phyloP scores from a whole-genome alignment of 2,329 filamentous ascomycete species.

The Botrytis deweyae region DNA sequence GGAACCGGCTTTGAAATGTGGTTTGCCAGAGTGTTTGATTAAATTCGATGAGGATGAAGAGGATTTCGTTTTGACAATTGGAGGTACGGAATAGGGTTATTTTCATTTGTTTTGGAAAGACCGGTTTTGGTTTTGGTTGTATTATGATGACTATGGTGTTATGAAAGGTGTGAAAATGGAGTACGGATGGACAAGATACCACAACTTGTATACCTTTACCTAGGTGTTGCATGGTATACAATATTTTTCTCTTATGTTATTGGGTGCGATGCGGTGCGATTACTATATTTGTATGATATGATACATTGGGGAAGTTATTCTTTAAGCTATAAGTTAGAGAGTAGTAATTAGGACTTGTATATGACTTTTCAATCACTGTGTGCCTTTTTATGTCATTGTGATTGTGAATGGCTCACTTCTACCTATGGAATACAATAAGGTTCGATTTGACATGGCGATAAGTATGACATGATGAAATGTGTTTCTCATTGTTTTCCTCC shows the following conservation, averaged over 20 bases:
- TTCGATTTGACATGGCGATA: background rate
- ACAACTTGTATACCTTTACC: constrained; percentile 8
- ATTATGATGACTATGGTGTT: constrained; percentile 13
- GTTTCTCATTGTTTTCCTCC: background rate
- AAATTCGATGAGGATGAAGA: constrained; percentile 46
- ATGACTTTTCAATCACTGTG: background rate
- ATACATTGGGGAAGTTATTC: constrained; percentile 1
- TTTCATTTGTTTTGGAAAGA: background rate
- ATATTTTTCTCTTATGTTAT: constrained; percentile 2
- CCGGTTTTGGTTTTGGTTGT: background rate
- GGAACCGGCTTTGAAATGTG: constrained; percentile 34
- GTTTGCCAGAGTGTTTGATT: constrained; percentile 37
- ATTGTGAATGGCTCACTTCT: background rate
- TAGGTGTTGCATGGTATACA: constrained; percentile 5
- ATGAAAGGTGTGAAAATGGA: background rate
- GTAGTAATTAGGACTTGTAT: background rate
- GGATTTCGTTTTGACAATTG: constrained; percentile 55
- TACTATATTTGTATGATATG: constrained; percentile 7
- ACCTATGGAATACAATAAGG: background rate
- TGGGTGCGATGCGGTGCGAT: background rate
- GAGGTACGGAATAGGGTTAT: background rate
- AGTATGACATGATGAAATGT: background rate
- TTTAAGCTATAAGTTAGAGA: background rate
- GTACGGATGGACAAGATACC: constrained; percentile 15
- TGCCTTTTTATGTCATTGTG: background rate